phyloP scores from a whole-genome alignment of 1,284 basidiomycete species.

The Omphalotus olearius region DNA sequence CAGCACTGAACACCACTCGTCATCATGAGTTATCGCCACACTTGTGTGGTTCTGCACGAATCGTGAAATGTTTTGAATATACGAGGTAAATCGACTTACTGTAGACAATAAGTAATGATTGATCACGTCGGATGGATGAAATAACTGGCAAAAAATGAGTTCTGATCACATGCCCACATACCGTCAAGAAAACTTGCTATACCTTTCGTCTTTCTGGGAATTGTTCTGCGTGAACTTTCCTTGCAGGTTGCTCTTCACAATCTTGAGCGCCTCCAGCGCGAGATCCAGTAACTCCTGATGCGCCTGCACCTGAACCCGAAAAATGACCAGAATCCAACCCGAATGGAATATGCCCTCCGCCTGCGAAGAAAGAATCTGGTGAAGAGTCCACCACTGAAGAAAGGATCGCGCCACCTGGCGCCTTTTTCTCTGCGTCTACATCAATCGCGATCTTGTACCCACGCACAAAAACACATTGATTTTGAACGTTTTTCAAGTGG shows the following conservation, averaged over 20 bases:
- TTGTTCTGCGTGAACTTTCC: neutral
- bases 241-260: neutral
- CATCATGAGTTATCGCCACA: slow-evolving; percentile 2
- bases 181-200: neutral
- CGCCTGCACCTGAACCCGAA: neutral
- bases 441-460: neutral
- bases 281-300: neutral
- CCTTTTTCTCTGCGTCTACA: no score
- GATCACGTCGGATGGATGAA: slow-evolving; percentile 2
- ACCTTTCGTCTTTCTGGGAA: neutral
- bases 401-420: no score
- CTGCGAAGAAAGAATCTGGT: neutral
- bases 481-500: neutral
- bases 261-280: neutral
- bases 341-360: neutral
- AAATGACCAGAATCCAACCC: neutral
- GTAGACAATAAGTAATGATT: neutral
- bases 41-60: neutral
- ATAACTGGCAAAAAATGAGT: neutral
- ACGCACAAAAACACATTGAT: slow-evolving; percentile 1
- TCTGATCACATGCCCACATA: neutral
- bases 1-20: slow-evolving; percentile 1
- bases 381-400: no score
- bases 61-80: neutral
- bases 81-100: neutral